Base-by-base conservation (phyloP, 1,284 basidiomycete species). In the Papiliotrema terrestris region DNA sequence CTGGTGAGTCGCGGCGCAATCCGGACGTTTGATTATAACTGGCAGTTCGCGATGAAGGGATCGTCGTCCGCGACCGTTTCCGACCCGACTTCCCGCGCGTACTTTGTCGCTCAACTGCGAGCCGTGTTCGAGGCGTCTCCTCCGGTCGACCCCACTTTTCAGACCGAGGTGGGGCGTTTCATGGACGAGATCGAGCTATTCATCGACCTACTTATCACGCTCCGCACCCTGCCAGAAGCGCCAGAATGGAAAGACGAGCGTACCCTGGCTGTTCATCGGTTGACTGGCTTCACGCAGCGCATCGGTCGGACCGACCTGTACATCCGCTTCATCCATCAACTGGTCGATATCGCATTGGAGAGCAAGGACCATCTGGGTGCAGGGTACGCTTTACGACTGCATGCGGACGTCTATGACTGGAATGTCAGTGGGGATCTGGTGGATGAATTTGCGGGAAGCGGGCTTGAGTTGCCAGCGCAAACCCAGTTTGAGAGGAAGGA, bases 401-500 rank as follows among this genome's bases (percentile, higher is more conserved):
- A 98, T 72, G 90, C 95, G 26, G 92, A 98, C 71, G 80, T 96
- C 3, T 91, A 96, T 68, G 84, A 88, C 46, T 98, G 95, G 93
- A 84, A 87, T 71, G 78, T 87, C 19, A 85, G 84, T 57, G 81
- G 85, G 0, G 64, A 64, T 29, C 87, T 91, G 60, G 84, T 92
- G 32, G 85, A 88, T 5, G 87, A 88, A 2, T 91, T 93, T 85
- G 85, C 86, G 67, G 49, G 90, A 57, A 82, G 97, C 29, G 85
- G 86, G 17, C 29, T 32, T 11, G 11, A 11, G 6, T 78, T 98
- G 48, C 93, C 94, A 1, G 86, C 90, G 37, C 95, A 98, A 72
- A 93, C 89, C 0, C 87, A 91, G 52, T 98, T 97, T 76, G 89
- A 90, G 54, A 84, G 95, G 47, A 97, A 96, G 72, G 95, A 98